A percentile compares a stretch with the other conserved stretches of the same genome.
These are phyloP conservation scores for Zygnema circumcarinatum DNA, from an alignment of 139 green algal species.

Conservation along the genomic window DNA sequence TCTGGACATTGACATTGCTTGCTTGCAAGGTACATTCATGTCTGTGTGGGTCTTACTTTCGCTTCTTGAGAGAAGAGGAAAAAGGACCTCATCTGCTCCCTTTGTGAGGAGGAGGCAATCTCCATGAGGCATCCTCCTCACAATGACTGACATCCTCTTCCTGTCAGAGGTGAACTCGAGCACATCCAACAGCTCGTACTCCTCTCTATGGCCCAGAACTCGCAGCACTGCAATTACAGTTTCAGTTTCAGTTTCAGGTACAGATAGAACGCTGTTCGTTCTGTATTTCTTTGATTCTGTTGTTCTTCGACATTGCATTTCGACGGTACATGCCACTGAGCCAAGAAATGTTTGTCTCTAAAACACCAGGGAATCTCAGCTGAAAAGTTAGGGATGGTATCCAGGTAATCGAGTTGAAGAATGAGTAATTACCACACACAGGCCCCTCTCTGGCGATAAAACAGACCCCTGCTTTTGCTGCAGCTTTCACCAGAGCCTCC, in stretches of 20 bases:
- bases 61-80: too few relatives aligned
- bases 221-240: background rate
- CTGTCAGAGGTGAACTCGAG: conserved; percentile 87
- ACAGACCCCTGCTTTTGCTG: background rate
- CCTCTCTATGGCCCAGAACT: background rate
- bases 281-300: too few relatives aligned
- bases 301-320: too few relatives aligned
- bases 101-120: conserved; percentile 82
- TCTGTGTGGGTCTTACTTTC: too few relatives aligned
- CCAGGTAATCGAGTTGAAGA: too few relatives aligned
- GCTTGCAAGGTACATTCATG: too few relatives aligned
- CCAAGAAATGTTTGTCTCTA: too few relatives aligned
- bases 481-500: conserved; percentile 85
- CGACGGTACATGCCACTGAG: too few relatives aligned
- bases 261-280: background rate
- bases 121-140: conserved; percentile 63
- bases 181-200: conserved; percentile 83
- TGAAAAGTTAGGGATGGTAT: too few relatives aligned
- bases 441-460: background rate
- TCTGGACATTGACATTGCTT: too few relatives aligned
- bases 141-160: conserved; percentile 72
- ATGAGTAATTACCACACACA: background rate
- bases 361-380: too few relatives aligned
- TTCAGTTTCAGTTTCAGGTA: background rate
- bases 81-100: conserved; percentile 74